Conservation (phyloP, 2,329 filamentous ascomycete species). For the Coleophoma eucalyptorum region DNA sequence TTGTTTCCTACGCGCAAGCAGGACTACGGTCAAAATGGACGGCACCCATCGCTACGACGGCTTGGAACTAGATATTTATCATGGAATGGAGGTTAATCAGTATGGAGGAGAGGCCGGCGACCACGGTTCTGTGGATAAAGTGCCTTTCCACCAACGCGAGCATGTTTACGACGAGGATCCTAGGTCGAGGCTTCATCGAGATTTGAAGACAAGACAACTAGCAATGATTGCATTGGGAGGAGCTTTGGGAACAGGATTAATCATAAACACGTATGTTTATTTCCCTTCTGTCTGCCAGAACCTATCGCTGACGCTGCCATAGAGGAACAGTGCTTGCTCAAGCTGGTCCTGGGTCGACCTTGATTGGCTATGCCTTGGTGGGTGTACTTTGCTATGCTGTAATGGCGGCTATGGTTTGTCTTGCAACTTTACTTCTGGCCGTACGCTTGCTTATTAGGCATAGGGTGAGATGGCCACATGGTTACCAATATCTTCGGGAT, state of each 20-base stretch:
- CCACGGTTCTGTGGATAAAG: constrained; percentile 10
- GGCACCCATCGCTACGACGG: constrained; percentile 9
- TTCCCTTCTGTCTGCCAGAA: neutral
- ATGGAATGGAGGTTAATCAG: constrained; percentile 9
- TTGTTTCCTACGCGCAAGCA: too few relatives aligned
- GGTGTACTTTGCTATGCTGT: constrained; percentile 75
- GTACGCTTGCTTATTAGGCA: neutral
- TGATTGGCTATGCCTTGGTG: constrained; percentile 68
- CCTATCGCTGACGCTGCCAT: constrained; percentile 3
- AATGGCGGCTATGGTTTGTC: constrained; percentile 62
- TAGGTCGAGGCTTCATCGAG: constrained; percentile 38
- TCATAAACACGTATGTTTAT: constrained; percentile 54
- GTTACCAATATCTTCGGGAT: constrained; percentile 73
- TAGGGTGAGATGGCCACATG: constrained; percentile 74
- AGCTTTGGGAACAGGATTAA: constrained; percentile 54
- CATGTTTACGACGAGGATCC: constrained; percentile 19
- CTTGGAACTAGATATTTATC: constrained; percentile 7
- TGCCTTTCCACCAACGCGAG: constrained; percentile 3
- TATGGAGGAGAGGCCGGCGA: constrained; percentile 9
- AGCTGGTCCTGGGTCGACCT: constrained; percentile 57
- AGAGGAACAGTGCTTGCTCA: constrained; percentile 40
- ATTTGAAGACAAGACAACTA: constrained; percentile 49
- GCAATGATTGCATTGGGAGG: constrained; percentile 70
- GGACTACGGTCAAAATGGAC: constrained; percentile 5
- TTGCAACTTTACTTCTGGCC: neutral